phyloP scores from a whole-genome alignment of 805 yeast species.

The Candida lessepsii region DNA sequence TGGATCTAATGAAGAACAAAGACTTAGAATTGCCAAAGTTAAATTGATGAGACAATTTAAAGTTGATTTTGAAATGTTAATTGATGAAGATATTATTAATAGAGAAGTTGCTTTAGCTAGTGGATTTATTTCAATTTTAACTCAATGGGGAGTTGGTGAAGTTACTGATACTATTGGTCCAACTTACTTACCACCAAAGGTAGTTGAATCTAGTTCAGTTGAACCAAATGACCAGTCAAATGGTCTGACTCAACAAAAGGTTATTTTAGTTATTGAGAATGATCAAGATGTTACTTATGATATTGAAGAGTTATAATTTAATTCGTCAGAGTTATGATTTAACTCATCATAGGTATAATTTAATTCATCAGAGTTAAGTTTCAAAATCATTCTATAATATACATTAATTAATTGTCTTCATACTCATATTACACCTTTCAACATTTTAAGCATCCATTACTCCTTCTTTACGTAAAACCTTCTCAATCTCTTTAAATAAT shows the following conservation, averaged over 20 bases:
- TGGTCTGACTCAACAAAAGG: no score
- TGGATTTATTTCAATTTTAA: conserved; percentile 59
- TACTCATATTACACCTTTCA: no score
- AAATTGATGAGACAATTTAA: conserved; percentile 56
- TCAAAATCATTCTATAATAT: not conserved
- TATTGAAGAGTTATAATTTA: conserved; percentile 5
- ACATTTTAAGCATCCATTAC: no score
- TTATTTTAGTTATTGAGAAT: conserved; percentile 28
- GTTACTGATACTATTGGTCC: conserved; percentile 55
- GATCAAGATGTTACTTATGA: conserved; percentile 14
- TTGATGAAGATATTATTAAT: conserved; percentile 49
- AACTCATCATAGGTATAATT: no score
- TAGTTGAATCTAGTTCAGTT: conserved; percentile 1
- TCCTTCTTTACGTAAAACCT: conserved; percentile 63
- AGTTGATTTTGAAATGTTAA: conserved; percentile 56
- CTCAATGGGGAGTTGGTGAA: conserved; percentile 65
- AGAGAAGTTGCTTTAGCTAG: conserved; percentile 57
- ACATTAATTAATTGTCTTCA: no score
- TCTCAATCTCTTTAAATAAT: conserved; percentile 60
- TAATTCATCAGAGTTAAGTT: not conserved
- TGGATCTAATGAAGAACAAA: conserved; percentile 54
- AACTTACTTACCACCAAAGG: conserved; percentile 26
- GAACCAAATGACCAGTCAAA: no score
- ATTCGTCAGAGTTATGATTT: not conserved
- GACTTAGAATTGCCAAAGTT: conserved; percentile 54